These are phyloP conservation scores for Leccinum insolens DNA, from an alignment of 1,284 basidiomycete species.

Conservation along the genomic window DNA sequence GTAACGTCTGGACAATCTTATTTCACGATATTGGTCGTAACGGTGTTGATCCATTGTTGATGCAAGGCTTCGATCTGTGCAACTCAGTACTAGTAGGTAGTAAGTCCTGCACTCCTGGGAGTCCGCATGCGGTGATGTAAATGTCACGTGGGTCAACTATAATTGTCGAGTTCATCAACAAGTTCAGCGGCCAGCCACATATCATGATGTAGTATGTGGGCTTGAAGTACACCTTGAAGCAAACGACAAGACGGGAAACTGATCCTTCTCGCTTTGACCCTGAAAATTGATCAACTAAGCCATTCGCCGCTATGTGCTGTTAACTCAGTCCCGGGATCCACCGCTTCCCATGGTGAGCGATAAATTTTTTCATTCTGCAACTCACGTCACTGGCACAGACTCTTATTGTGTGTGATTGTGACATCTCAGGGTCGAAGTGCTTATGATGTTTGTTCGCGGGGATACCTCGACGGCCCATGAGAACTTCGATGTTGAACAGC, in stretches of 20 bases:
- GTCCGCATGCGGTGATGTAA: too few relatives aligned
- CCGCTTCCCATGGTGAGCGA: neutral
- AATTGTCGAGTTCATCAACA: neutral
- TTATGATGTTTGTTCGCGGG: neutral
- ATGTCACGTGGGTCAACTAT: too few relatives aligned
- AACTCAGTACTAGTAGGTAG: neutral
- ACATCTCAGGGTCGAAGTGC: neutral
- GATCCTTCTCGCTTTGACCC: neutral
- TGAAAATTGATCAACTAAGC: neutral
- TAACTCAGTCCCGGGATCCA: neutral
- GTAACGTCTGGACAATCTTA: neutral
- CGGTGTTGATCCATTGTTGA: neutral
- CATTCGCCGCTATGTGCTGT: neutral
- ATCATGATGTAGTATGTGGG: too few relatives aligned
- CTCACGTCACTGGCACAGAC: neutral
- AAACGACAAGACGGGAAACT: neutral
- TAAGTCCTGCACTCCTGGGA: neutral
- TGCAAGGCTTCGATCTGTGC: neutral
- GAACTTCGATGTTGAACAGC: neutral
- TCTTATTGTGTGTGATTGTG: neutral
- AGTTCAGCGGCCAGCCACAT: too few relatives aligned
- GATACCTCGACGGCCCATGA: neutral
- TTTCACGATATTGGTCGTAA: neutral
- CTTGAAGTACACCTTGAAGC: neutral
- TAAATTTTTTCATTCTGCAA: neutral